Base-by-base conservation (phyloP, 2,329 filamentous ascomycete genomes). In the Penicillium thymicola region DNA sequence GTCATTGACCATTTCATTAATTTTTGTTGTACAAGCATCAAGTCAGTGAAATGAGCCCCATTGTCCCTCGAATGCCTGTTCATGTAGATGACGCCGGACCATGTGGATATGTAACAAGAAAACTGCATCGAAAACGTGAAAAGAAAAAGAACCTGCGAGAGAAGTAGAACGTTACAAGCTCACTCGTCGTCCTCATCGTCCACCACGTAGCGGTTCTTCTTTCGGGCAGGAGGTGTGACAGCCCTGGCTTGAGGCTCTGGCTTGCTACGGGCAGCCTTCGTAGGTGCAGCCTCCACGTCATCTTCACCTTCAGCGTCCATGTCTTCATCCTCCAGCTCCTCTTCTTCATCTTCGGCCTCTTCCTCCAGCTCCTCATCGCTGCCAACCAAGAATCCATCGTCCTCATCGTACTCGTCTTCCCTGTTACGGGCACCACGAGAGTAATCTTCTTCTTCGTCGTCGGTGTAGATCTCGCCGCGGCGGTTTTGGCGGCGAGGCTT, bases 401-500 rank as follows among this genome's bases (percentile, higher is more conserved):
- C 87, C 67, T 89, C 88, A 69, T 93, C 89, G 67, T 92, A 92
- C 66, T 92, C 87, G 74, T 95, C 88, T 72, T 92, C 85, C 70
- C 89, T 87, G 75, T 72, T 78, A 25, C 76, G 72, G 4, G 74
- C 71, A 41, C 77, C 72, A 27, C 76, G 73, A 28, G 73, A 70
- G 54, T 75, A 78, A 9, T 79, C 78, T 48, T 79, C 77, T 61
- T 80, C 77, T 61, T 80, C 79, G 28, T 79, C 77, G 53, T 80
- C 77, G 1, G 75, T 77, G 60, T 79, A 78, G 54, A 79, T 77
- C 58, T 80, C 78, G 25, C 78, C 78, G 34, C 75, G 75, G 38
- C 77, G 73, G 59, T 78, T 78, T 13, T 72, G 64, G 45, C 69
- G 73, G 48, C 73, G 72, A 40, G 70, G 66, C 59, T 73, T 74